Conservation (phyloP, 495 filamentous ascomycete species). For the Collariella sp. region DNA sequence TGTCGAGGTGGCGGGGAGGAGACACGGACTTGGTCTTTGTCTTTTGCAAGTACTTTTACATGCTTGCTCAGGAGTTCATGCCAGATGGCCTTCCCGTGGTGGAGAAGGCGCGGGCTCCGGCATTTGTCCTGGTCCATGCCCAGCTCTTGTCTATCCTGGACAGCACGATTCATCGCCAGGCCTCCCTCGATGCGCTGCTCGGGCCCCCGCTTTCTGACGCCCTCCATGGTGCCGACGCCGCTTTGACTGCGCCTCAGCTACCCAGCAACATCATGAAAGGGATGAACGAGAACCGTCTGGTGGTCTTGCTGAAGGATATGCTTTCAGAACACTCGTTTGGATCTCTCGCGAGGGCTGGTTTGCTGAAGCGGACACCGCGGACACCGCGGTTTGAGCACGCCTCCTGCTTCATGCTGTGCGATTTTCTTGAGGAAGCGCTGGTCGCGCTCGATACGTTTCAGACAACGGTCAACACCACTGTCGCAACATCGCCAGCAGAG, state of each 20-base stretch:
- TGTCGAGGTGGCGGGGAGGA: conserved; percentile 74
- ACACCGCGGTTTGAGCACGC: conserved; percentile 79
- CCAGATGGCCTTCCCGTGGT: conserved; percentile 50
- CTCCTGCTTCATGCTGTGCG: conserved; percentile 86
- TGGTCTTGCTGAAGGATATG: conserved; percentile 81
- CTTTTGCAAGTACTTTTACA: conserved; percentile 85
- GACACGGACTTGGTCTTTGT: conserved; percentile 93
- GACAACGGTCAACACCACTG: conserved; percentile 40
- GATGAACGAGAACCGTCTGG: conserved; percentile 87
- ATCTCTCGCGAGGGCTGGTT: too few species aligned
- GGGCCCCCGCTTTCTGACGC: conserved; percentile 68
- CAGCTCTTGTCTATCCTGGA: conserved; percentile 79
- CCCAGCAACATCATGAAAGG: conserved; percentile 60
- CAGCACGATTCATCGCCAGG: conserved; percentile 70
- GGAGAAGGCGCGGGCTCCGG: conserved; percentile 66
- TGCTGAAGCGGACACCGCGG: conserved; percentile 60
- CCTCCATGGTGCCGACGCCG: conserved; percentile 61
- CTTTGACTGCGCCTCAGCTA: conserved; percentile 47
- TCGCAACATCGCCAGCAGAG: conserved; percentile 18
- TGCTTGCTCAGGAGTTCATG: conserved; percentile 72
- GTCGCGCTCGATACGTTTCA: conserved; percentile 30
- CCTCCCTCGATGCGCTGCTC: conserved; percentile 42
- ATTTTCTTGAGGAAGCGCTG: conserved; percentile 76
- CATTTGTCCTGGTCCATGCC: conserved; percentile 73
- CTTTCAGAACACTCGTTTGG: conserved; percentile 58